A percentile compares a stretch with the other conserved stretches of the same genome.
Conservation (phyloP, 2,329 filamentous ascomycete genomes). For the Pyrenophora graminea region DNA sequence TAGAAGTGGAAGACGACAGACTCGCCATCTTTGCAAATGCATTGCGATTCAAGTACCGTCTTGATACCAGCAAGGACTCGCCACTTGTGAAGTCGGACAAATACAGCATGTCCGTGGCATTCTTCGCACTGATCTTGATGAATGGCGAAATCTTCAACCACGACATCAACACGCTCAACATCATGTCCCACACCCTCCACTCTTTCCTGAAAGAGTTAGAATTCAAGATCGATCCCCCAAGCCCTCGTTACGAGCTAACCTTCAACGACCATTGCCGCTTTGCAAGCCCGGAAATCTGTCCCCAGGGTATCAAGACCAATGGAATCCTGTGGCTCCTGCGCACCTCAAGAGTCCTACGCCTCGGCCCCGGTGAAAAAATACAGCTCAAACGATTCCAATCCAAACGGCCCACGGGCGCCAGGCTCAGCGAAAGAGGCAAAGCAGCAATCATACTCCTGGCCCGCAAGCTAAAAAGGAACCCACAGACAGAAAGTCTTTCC, state of each 20-base stretch:
- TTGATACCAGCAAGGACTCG: slow-evolving; percentile 9
- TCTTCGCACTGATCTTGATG: slow-evolving; percentile 19
- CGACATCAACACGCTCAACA: neutral
- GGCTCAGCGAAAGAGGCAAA: neutral
- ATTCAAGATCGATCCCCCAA: slow-evolving; percentile 12
- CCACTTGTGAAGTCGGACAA: neutral
- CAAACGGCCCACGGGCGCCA: neutral
- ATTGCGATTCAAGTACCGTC: slow-evolving; percentile 14
- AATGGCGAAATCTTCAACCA: slow-evolving; percentile 23
- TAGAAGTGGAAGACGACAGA: slow-evolving; percentile 19
- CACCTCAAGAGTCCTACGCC: neutral
- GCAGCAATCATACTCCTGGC: slow-evolving; percentile 1
- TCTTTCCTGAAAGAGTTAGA: slow-evolving; percentile 6
- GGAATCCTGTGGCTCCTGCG: slow-evolving; percentile 17
- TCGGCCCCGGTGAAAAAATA: neutral
- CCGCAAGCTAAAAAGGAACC: neutral
- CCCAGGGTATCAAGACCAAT: slow-evolving; percentile 12
- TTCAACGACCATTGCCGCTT: slow-evolving; percentile 25
- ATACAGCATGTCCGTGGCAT: slow-evolving; percentile 20
- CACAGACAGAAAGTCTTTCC: neutral
- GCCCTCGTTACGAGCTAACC: slow-evolving; percentile 4
- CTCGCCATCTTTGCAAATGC: slow-evolving; percentile 26
- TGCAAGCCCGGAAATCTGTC: slow-evolving; percentile 6
- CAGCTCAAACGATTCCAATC: neutral
- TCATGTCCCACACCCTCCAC: slow-evolving; percentile 5